Conservation (phyloP, 2,329 filamentous ascomycete genomes). For the Ascochyta clinopodiicola region DNA sequence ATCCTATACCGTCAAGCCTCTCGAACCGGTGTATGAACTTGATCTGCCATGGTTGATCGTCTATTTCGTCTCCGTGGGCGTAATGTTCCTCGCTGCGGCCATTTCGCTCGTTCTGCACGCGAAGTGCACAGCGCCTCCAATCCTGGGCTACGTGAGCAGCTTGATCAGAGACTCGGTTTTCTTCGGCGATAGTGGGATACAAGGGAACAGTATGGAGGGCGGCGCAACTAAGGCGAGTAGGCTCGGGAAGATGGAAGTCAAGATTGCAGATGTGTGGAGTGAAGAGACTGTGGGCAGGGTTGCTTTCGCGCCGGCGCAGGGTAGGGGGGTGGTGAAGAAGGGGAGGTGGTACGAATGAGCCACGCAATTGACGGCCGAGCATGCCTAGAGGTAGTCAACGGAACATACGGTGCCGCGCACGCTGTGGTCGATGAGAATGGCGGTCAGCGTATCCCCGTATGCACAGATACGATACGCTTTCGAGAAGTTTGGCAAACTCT, state of each 20-base stretch:
- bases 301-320: constrained; percentile 17
- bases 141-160: constrained; percentile 16
- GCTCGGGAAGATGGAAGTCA: constrained; percentile 12
- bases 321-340: constrained; percentile 11
- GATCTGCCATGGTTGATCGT: constrained; percentile 4
- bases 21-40: constrained; percentile 10
- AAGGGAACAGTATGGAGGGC: constrained; percentile 10
- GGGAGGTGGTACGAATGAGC: constrained; percentile 14
- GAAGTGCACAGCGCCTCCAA: constrained; percentile 9
- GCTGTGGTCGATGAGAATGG: neutral
- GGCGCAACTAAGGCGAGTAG: constrained; percentile 8
- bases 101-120: constrained; percentile 15
- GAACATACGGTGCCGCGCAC: neutral
- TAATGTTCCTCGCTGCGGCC: constrained; percentile 19
- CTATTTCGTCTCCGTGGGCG: constrained; percentile 13
- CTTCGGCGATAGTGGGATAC: constrained; percentile 7
- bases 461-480: neutral
- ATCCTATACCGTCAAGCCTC: neutral
- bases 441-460: neutral
- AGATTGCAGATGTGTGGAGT: constrained; percentile 12
- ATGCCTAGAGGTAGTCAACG: neutral
- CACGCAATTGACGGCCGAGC: neutral
- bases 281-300: constrained; percentile 7
- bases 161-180: constrained; percentile 18
- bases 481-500: neutral